These are phyloP conservation scores for Pichia ethanolica DNA, from an alignment of 805 yeast species.

Conservation along the genomic window DNA sequence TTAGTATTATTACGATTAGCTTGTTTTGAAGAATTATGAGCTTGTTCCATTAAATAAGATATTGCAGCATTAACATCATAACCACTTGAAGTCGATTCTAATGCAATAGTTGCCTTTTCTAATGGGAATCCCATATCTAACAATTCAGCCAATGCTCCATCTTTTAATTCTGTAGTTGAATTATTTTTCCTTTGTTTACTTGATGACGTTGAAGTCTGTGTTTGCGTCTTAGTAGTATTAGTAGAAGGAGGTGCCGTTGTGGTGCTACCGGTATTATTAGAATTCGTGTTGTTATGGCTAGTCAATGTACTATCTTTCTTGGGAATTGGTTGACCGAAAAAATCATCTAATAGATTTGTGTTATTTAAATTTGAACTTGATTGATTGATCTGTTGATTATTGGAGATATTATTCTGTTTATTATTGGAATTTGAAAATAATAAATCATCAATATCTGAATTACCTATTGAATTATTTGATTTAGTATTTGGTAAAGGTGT, in stretches of 20 bases:
- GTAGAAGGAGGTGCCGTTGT: not conserved
- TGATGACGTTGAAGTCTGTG: not conserved
- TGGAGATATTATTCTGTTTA: no score
- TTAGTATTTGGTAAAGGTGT: not conserved
- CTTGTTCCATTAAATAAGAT: conserved; percentile 53
- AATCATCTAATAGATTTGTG: conserved; percentile 9
- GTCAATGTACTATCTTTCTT: not conserved
- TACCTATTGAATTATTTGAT: not conserved
- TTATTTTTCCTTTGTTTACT: no score
- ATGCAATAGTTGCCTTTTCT: conserved; percentile 53
- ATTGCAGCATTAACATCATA: conserved; percentile 59
- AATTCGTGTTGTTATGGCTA: not conserved
- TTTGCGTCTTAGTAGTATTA: not conserved
- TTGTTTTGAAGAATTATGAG: conserved; percentile 32
- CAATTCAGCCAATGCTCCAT: conserved; percentile 55
- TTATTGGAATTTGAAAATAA: not conserved
- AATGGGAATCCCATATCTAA: conserved; percentile 74
- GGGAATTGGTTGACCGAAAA: conserved; percentile 1
- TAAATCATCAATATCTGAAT: not conserved
- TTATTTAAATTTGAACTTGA: conserved; percentile 1
- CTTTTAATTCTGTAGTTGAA: conserved; percentile 20
- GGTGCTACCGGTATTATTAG: not conserved
- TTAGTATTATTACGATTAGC: not conserved
- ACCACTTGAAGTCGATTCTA: conserved; percentile 44
- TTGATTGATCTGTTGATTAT: not conserved